Percentiles rank a stretch among this genome's conserved stretches.
These are phyloP conservation scores for Agaricus subrufescens DNA, from an alignment of 768 basidiomycete species.

Conservation along the genomic window DNA sequence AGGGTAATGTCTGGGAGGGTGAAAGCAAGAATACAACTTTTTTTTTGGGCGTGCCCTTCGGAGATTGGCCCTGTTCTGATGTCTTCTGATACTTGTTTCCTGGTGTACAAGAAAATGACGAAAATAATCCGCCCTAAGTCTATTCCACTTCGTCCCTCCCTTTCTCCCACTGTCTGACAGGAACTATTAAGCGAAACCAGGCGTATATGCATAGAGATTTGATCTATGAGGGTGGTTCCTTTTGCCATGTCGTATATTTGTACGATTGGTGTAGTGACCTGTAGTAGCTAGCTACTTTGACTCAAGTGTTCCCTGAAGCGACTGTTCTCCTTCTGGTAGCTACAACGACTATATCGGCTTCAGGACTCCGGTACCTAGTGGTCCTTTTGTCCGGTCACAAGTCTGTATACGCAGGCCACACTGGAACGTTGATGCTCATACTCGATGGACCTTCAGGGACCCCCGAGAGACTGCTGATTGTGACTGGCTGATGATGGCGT, in stretches of 20 bases:
- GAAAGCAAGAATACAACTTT: background rate
- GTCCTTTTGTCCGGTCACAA: background rate
- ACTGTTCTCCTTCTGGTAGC: background rate
- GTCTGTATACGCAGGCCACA: background rate
- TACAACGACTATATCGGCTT: background rate
- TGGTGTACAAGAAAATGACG: background rate
- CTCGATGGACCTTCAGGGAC: too few species aligned
- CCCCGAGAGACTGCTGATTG: too few species aligned
- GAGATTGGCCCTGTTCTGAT: constrained; percentile 9
- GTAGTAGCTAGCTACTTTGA: constrained; percentile 1
- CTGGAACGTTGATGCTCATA: too few species aligned
- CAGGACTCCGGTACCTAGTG: background rate
- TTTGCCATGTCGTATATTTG: background rate
- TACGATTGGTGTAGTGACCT: background rate
- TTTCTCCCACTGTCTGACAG: background rate
- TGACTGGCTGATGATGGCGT: too few species aligned
- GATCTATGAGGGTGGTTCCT: background rate
- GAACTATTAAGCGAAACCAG: too few species aligned
- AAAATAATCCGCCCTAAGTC: background rate
- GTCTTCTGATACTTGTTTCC: constrained; percentile 2
- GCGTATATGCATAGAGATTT: background rate
- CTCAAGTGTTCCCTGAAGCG: background rate
- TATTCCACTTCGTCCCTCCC: background rate
- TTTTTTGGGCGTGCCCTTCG: background rate
- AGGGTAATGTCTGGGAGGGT: constrained; percentile 3